A percentile compares a stretch with the other conserved stretches of the same genome.
phyloP scores from a whole-genome alignment of 352 stramenopile species.

The Globisporangium yorkense region DNA sequence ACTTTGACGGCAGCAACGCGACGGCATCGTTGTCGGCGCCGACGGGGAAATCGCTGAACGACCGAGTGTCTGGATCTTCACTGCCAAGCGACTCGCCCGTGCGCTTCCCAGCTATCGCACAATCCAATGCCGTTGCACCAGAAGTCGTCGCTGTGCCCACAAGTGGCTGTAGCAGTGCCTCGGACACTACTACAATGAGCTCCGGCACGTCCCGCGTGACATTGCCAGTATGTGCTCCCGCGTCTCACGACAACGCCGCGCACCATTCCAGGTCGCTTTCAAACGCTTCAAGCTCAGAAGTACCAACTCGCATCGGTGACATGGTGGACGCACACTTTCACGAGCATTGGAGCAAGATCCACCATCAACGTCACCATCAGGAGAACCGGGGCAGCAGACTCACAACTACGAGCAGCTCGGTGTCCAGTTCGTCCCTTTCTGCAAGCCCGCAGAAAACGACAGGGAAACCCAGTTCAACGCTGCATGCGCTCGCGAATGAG shows the following conservation, averaged over 20 bases:
- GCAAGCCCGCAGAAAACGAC: background rate
- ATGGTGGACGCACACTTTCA: conserved; percentile 42
- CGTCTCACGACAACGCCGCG: background rate
- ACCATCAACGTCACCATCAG: conserved; percentile 11
- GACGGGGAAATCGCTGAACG: background rate
- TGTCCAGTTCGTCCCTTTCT: background rate
- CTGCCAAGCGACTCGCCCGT: conserved; percentile 6
- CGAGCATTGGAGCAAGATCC: conserved; percentile 19
- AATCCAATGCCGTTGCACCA: background rate
- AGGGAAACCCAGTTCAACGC: background rate
- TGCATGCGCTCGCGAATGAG: conserved; percentile 9
- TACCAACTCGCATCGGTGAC: conserved; percentile 21
- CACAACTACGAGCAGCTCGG: background rate
- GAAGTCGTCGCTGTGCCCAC: background rate
- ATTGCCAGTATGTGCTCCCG: conserved; percentile 17
- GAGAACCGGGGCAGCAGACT: background rate
- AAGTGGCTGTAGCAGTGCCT: background rate
- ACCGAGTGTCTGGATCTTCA: conserved; percentile 4
- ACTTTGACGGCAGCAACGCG: conserved; percentile 7
- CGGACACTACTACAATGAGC: background rate
- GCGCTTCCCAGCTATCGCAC: conserved; percentile 26
- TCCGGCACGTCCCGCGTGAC: conserved; percentile 11
- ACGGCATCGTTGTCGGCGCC: background rate
- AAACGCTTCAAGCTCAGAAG: background rate
- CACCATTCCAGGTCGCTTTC: background rate